phyloP scores from a whole-genome alignment of 805 yeast species.

The Metschnikowia hibisci region DNA sequence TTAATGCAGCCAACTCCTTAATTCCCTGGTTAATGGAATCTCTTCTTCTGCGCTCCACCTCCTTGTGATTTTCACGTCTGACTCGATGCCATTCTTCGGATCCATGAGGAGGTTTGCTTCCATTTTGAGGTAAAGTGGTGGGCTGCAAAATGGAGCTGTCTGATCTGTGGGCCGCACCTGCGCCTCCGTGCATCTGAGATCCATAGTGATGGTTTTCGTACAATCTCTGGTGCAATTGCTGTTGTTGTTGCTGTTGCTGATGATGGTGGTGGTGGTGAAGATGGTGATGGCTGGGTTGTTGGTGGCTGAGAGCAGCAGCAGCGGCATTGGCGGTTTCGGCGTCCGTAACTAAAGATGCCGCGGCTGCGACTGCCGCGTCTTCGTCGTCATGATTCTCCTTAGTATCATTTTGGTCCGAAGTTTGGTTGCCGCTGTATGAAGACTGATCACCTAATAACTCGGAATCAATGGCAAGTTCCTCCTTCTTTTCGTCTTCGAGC shows the following conservation, averaged over 20 bases:
- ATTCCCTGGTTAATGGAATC: slow-evolving; percentile 88
- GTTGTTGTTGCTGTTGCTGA: slow-evolving; percentile 20
- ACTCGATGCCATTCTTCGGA: slow-evolving; percentile 78
- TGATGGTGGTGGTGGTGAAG: slow-evolving; percentile 19
- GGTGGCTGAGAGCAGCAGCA: slow-evolving; percentile 23
- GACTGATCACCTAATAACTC: slow-evolving; percentile 42
- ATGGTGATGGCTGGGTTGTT: slow-evolving; percentile 21
- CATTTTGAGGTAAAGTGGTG: slow-evolving; percentile 28
- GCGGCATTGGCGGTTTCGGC: slow-evolving; percentile 23
- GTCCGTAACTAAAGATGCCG: slow-evolving; percentile 27
- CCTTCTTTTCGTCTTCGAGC: slow-evolving; percentile 15
- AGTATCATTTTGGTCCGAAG: slow-evolving; percentile 9
- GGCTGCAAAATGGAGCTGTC: slow-evolving; percentile 28
- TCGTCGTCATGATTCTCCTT: slow-evolving; percentile 20
- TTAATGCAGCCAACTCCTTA: slow-evolving; percentile 66
- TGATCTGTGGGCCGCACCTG: slow-evolving; percentile 17
- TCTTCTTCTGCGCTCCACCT: slow-evolving; percentile 89
- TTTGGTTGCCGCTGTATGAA: slow-evolving; percentile 20
- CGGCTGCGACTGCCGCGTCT: slow-evolving; percentile 26
- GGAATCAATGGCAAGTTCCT: slow-evolving; percentile 36
- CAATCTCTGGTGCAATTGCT: slow-evolving; percentile 18
- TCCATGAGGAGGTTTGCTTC: slow-evolving; percentile 61
- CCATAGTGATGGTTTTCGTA: slow-evolving; percentile 20
- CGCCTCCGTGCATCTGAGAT: slow-evolving; percentile 15
- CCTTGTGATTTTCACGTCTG: slow-evolving; percentile 89